A percentile compares a stretch with the other conserved stretches of the same genome.
These are phyloP conservation scores for Emericellopsis terricola DNA, from an alignment of 495 filamentous ascomycete genomes.

Conservation along the genomic window DNA sequence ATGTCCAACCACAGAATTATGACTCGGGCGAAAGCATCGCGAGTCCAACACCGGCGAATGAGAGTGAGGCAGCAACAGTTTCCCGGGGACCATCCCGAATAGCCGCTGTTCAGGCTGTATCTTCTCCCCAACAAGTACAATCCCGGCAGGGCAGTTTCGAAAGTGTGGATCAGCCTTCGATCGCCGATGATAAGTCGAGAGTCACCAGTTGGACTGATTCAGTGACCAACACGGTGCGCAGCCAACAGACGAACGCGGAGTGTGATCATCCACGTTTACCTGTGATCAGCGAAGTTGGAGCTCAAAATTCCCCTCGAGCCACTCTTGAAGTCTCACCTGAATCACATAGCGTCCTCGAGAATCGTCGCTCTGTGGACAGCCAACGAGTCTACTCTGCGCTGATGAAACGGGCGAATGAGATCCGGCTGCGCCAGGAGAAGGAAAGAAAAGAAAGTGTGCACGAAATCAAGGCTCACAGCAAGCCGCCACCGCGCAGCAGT, in stretches of 20 bases:
- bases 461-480: not conserved
- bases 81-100: slow-evolving; percentile 21
- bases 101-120: slow-evolving; percentile 19
- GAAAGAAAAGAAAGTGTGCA: not conserved
- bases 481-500: not conserved
- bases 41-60: not conserved
- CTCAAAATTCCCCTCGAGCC: slow-evolving; percentile 26
- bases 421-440: slow-evolving; percentile 6
- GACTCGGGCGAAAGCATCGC: not conserved
- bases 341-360: not conserved
- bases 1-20: slow-evolving; percentile 19
- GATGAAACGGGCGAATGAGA: slow-evolving; percentile 42
- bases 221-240: slow-evolving; percentile 24
- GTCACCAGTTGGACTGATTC: slow-evolving; percentile 66
- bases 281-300: slow-evolving; percentile 45
- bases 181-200: slow-evolving; percentile 40
- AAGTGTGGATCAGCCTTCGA: slow-evolving; percentile 21
- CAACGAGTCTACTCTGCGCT: slow-evolving; percentile 57
- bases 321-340: slow-evolving; percentile 6
- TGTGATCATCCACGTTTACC: slow-evolving; percentile 41
- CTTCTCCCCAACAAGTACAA: slow-evolving; percentile 18
- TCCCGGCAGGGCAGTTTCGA: slow-evolving; percentile 33
- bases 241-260: slow-evolving; percentile 18
- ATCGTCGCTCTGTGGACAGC: slow-evolving; percentile 28
- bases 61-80: no score